Base-by-base conservation (phyloP, 371 early-diverging fungal genomes). In the Fennellomyces sp. region DNA sequence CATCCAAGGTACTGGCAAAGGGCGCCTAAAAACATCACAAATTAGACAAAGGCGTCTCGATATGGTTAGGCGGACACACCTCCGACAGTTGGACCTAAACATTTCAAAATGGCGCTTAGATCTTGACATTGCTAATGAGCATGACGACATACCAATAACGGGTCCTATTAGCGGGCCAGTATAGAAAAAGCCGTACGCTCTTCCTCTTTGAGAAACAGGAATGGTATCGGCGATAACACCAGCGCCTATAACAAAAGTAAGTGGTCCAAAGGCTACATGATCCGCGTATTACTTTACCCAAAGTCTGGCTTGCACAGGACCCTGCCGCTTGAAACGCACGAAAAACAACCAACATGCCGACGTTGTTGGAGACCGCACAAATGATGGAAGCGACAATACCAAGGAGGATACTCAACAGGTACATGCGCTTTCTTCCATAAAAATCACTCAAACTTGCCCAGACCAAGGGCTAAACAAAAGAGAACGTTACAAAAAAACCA, bases 271-370 rank as follows among this genome's bases (percentile, higher is more conserved):
- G 35, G 6, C 7, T 36, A 45, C 23, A 3, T 25, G 8, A 33
- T 8, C 35, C 6, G 35, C 35, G 39, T 11, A 39, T 33, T 8
- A 8, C 35, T 33, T 33, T 83, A 13, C 90, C 88, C 6, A 90
- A 70, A 10, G 8, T 33, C 8, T 65, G 75, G 11, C 84, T 86
- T 8, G 88, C 85, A 21, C 86, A 83, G 1, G 87, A 63, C 5
- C 91, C 91, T 25, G 75, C 70, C 10, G 89, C 71, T 67, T 92
- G 92, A 26, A 92, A 57, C 5, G 82, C 68, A 0, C 92, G 88
- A 50, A 88, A 86, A 2, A 76, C 65, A 29, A 87, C 77, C 15
- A 92, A 68, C 49, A 82, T 60, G 1, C 66, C 66, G 25, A 86
- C 71, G 21, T 60, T 82, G 2, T 57, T 66, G 3, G 90, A 75